phyloP scores from a whole-genome alignment of 345 rosid species.

The Rubroshorea leprosula region DNA sequence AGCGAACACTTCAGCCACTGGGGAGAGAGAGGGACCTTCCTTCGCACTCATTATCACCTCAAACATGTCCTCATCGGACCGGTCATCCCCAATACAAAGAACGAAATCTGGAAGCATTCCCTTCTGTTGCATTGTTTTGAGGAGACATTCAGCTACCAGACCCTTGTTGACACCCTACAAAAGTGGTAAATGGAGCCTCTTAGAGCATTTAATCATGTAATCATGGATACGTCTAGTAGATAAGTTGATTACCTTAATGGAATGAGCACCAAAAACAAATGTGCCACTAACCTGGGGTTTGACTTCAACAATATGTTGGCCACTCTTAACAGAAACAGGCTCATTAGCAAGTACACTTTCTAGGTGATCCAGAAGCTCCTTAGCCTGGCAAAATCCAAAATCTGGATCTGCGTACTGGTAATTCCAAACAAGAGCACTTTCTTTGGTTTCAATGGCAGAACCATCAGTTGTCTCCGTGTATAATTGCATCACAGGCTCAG shows the following conservation, averaged over 20 bases:
- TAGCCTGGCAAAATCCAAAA: constrained; percentile 95
- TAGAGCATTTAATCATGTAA: neutral
- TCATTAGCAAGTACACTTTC: constrained; percentile 91
- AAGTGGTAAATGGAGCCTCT: too few species aligned
- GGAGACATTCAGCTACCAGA: constrained; percentile 62
- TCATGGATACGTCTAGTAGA: too few species aligned
- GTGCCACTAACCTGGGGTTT: constrained; percentile 78
- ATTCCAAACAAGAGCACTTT: constrained; percentile 84
- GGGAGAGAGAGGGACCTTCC: constrained; percentile 56
- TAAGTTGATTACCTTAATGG: too few species aligned
- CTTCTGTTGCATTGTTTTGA: constrained; percentile 51
- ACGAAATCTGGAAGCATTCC: constrained; percentile 76
- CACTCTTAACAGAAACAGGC: constrained; percentile 86
- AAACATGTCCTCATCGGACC: constrained; percentile 96
- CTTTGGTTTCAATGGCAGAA: constrained; percentile 81
- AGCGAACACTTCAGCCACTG: constrained; percentile 82
- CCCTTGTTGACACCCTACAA: constrained; percentile 91
- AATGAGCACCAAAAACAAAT: neutral
- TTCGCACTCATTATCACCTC: constrained; percentile 68
- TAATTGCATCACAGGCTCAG: constrained; percentile 90
- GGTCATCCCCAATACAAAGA: constrained; percentile 88
- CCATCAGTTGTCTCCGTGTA: constrained; percentile 97
- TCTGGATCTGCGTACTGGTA: constrained; percentile 88
- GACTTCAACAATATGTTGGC: constrained; percentile 86
- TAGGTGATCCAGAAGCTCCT: constrained; percentile 91